A percentile compares a stretch with the other conserved stretches of the same genome.
These are phyloP conservation scores for Curvularia verruculosa DNA, from an alignment of 2,329 filamentous ascomycete genomes.

Conservation along the genomic window DNA sequence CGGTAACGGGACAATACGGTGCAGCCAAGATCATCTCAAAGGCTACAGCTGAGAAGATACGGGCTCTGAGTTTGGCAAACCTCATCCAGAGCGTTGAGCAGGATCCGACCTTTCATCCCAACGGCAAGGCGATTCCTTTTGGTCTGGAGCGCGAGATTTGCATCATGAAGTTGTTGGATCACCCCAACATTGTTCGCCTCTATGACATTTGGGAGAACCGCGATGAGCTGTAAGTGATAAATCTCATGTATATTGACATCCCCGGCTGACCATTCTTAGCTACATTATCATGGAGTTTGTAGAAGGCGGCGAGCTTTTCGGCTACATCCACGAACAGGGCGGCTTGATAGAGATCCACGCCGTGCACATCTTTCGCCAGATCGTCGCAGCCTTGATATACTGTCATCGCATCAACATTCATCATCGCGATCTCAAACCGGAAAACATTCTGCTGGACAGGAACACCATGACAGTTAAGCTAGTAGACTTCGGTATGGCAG, in stretches of 20 bases:
- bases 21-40: slow-evolving; percentile 97
- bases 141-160: slow-evolving; percentile 94
- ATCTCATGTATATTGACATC: neutral
- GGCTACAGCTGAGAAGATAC: slow-evolving; percentile 74
- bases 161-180: slow-evolving; percentile 94
- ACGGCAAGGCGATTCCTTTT: slow-evolving; percentile 77
- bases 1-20: slow-evolving; percentile 76
- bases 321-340: slow-evolving; percentile 77
- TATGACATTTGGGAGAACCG: slow-evolving; percentile 99
- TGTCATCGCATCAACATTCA: slow-evolving; percentile 95
- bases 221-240: slow-evolving; percentile 77
- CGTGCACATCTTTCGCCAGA: slow-evolving; percentile 87
- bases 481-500: slow-evolving; percentile 98
- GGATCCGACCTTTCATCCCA: slow-evolving; percentile 59
- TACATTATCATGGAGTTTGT: slow-evolving; percentile 96
- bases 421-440: slow-evolving; percentile 93
- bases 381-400: slow-evolving; percentile 89
- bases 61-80: slow-evolving; percentile 83
- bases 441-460: slow-evolving; percentile 88
- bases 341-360: slow-evolving; percentile 80
- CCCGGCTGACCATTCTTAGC: slow-evolving; percentile 55
- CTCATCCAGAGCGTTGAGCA: slow-evolving; percentile 75
- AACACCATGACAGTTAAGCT: slow-evolving; percentile 80
- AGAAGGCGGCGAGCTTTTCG: slow-evolving; percentile 82
- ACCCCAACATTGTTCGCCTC: slow-evolving; percentile 90